A percentile compares a stretch with the other conserved stretches of the same genome.
These are phyloP conservation scores for Taphrina confusa DNA, from an alignment of 1,139 yeast species.

Conservation along the genomic window DNA sequence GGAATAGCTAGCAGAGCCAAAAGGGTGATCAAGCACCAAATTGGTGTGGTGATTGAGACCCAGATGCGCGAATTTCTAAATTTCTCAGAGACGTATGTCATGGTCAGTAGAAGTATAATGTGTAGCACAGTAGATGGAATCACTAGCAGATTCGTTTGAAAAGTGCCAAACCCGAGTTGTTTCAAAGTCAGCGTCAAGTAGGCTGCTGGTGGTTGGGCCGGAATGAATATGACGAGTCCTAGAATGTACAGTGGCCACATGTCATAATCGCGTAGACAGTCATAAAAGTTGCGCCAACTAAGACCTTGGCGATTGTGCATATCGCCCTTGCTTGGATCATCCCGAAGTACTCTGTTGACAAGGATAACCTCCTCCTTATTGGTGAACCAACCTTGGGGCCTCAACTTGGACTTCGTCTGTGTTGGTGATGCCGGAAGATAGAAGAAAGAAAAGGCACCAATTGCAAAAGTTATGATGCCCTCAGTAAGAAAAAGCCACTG, in stretches of 20 bases:
- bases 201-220: constrained; percentile 49
- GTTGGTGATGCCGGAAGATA: constrained; percentile 63
- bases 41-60: constrained; percentile 37
- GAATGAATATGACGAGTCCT: constrained; percentile 54
- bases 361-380: constrained; percentile 61
- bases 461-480: constrained; percentile 54
- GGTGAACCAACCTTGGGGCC: constrained; percentile 61
- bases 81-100: constrained; percentile 51
- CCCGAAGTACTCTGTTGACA: constrained; percentile 61
- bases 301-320: constrained; percentile 67
- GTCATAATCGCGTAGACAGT: constrained; percentile 56
- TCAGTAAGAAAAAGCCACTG: constrained; percentile 62
- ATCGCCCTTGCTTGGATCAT: constrained; percentile 65
- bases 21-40: constrained; percentile 11
- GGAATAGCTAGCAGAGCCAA: constrained; percentile 3
- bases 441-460: constrained; percentile 56
- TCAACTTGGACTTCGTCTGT: constrained; percentile 53
- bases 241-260: constrained; percentile 60
- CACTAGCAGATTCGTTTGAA: constrained; percentile 53
- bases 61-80: constrained; percentile 47
- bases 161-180: constrained; percentile 58
- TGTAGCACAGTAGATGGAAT: constrained; percentile 47
- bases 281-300: constrained; percentile 49
- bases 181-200: constrained; percentile 58
- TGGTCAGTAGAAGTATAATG: constrained; percentile 49